Evolutionary conservation across 2,329 filamentous ascomycete species (phyloP).

Genomic region (Venturiaceae sp.): DNA sequence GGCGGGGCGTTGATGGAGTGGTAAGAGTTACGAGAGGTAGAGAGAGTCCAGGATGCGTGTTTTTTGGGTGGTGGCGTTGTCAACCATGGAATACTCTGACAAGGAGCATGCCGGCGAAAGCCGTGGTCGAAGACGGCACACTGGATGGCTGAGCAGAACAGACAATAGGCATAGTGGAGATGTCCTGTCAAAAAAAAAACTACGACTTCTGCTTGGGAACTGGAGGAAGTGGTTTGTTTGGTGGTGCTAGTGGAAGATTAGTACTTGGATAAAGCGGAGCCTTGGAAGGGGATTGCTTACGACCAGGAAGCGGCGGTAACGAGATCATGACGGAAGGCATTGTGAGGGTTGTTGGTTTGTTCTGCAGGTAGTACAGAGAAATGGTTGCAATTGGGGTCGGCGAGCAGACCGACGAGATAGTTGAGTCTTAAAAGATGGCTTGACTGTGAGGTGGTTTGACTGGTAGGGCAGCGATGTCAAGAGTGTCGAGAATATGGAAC

Average conservation of each 20-base stretch:
- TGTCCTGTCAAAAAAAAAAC: no score
- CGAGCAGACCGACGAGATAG: not conserved
- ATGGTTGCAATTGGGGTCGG: not conserved
- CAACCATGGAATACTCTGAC: not conserved
- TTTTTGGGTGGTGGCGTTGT: not conserved
- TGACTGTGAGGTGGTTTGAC: not conserved
- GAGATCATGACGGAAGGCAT: constrained; percentile 4
- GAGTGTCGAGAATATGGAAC: no score
- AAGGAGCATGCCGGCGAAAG: not conserved
- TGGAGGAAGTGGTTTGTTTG: constrained; percentile 14
- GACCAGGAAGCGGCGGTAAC: constrained; percentile 2
- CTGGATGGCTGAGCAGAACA: not conserved
- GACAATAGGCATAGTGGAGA: no score
- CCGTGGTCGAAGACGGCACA: not conserved
- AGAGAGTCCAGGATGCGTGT: not conserved
- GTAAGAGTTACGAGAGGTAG: not conserved
- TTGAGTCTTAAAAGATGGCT: not conserved
- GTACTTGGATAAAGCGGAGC: not conserved
- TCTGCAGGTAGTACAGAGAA: not conserved
- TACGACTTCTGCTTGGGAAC: constrained; percentile 25
- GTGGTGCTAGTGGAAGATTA: not conserved
- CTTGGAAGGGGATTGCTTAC: not conserved
- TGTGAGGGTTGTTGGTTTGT: not conserved
- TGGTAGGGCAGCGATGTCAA: not conserved
- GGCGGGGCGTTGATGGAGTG: not conserved